Evolutionary conservation across 768 basidiomycete species (phyloP), one percentile per base, ranked within the genome.

Genomic region (Lactarius quietus): DNA sequence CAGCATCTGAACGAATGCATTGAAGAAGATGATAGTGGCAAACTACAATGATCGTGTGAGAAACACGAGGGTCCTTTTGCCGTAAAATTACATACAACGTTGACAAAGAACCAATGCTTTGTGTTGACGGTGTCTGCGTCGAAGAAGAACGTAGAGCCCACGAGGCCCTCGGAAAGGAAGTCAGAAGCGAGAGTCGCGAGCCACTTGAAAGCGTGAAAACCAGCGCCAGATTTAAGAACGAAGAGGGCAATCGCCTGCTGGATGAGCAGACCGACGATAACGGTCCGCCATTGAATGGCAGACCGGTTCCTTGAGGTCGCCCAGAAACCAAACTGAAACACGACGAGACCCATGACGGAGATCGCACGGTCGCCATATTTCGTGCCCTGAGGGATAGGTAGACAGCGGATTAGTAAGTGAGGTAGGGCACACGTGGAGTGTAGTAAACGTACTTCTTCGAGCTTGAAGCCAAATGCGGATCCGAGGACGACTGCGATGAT

Each of bases 1-100:
- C 76, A 92, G 75, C 90, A 94, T 92, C 76, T 95, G 92, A 61
- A 95, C 85, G 69, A 92, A 89, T 29, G 94, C 93, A 70, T 96
- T 84, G 82, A 97, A 97, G 82, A 96, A 96, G 73, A 97, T 92
- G 74, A 96, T 90, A 26, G 88, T 83, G 12, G 83, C 72, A 43
- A 94, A 83, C 84, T 90, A 35, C 23, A 6, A 15, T 9, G 2
- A 14, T 38, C 5, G 14, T 20, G 20, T 17, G 10, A 33, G 28
- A 33, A 41, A 39, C 45, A 52, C 48, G 23, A 15, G 33, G 33
- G 33, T 33, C 33, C 8, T 8, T 3, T 33, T 33, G 48, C 4
- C 65, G 56, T 23, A 38, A 41, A 17, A 65, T 43, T 43, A 76
- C 84, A 59, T 70, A 88, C 87, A 57, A 85, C 87, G 74, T 89